A percentile compares a stretch with the other conserved stretches of the same genome.
Evolutionary conservation across 139 green algal species (phyloP).

Genomic region (Chlamydomonas schloesseri): DNA sequence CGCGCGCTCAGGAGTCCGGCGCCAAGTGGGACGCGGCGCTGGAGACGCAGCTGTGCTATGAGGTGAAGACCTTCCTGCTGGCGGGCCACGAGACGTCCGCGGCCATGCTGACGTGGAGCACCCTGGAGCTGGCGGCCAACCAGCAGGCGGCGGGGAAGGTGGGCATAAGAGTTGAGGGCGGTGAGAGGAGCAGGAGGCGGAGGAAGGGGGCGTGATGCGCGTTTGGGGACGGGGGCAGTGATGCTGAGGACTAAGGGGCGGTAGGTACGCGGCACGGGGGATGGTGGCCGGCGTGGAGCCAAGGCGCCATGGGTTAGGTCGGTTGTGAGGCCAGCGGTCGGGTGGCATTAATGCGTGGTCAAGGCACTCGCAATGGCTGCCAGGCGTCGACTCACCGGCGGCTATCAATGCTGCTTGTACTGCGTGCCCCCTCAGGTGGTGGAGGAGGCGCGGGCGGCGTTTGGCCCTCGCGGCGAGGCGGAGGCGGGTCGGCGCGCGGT

Average conservation of each 20-base stretch:
- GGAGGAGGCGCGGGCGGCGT: slow-evolving; percentile 65
- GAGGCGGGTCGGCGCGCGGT: slow-evolving; percentile 65
- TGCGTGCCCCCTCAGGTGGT: slow-evolving; percentile 64
- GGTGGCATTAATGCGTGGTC: too few species aligned
- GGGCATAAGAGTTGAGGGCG: not conserved
- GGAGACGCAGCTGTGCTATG: slow-evolving; percentile 93
- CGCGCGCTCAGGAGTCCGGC: slow-evolving; percentile 51
- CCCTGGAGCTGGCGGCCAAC: slow-evolving; percentile 81
- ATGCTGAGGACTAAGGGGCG: too few species aligned
- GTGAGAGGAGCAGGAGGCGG: too few species aligned
- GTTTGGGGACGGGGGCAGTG: too few species aligned
- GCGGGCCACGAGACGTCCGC: slow-evolving; percentile 95
- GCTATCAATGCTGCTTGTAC: too few species aligned
- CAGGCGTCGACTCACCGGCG: too few species aligned
- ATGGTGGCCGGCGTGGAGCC: too few species aligned
- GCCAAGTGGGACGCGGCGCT: slow-evolving; percentile 70
- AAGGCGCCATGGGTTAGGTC: too few species aligned
- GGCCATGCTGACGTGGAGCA: slow-evolving; percentile 93
- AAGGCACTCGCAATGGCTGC: too few species aligned
- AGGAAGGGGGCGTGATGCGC: too few species aligned
- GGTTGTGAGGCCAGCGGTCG: too few species aligned
- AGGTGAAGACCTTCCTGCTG: slow-evolving; percentile 97
- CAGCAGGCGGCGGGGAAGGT: not conserved
- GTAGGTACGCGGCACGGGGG: too few species aligned
- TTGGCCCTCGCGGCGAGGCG: slow-evolving; percentile 46